Evolutionary conservation across 2,329 filamentous ascomycete species (phyloP).

Genomic region (Coleophoma eucalyptorum): DNA sequence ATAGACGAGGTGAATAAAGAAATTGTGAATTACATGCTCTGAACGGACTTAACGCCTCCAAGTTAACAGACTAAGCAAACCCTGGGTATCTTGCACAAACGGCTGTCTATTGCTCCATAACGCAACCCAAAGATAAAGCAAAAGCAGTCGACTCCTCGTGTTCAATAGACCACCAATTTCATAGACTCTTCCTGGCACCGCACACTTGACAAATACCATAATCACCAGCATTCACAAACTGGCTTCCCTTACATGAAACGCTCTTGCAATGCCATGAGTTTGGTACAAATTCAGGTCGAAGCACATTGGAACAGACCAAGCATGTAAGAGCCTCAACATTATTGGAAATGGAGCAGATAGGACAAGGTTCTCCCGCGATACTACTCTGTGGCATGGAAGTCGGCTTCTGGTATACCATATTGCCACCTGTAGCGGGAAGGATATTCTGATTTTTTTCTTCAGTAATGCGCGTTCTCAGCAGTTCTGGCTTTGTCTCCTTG

Average conservation of each 20-base stretch:
- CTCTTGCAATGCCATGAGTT: slow-evolving; percentile 62
- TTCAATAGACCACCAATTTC: no score
- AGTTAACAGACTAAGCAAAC: no score
- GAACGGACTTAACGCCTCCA: no score
- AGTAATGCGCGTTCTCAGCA: neutral
- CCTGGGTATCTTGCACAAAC: no score
- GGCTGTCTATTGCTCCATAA: no score
- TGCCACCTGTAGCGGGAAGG: neutral
- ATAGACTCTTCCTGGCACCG: slow-evolving; percentile 31
- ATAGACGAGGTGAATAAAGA: no score
- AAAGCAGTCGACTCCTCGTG: no score
- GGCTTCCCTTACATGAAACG: slow-evolving; percentile 46
- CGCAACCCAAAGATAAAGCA: no score
- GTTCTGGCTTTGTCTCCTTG: neutral
- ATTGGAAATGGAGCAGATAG: slow-evolving; percentile 68
- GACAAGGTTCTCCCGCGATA: slow-evolving; percentile 36
- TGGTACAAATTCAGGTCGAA: slow-evolving; percentile 49
- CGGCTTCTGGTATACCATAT: neutral
- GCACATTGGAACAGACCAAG: slow-evolving; percentile 65
- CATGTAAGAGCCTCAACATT: slow-evolving; percentile 53
- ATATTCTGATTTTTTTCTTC: neutral
- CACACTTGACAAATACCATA: slow-evolving; percentile 69
- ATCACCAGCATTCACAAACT: slow-evolving; percentile 67
- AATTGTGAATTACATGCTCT: no score
- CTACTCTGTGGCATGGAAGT: neutral